Base-by-base conservation (phyloP, 148 eudicot genomes). In the Arbutus unedo region DNA sequence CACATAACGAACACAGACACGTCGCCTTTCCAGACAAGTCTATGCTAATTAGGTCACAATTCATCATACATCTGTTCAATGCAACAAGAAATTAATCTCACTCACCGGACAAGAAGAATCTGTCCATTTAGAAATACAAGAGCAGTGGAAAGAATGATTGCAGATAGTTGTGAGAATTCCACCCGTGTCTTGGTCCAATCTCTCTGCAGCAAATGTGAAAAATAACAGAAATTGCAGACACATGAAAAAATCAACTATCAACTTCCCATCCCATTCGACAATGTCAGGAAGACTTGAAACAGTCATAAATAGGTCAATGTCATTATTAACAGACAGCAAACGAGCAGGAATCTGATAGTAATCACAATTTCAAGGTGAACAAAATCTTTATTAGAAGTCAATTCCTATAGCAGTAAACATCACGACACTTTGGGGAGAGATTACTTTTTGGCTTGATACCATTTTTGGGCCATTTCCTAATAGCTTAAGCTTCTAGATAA, bases 101-200 rank as follows among this genome's bases (percentile, higher is more conserved):
- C 94, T 84, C 72, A 96, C 99, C 47, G 99, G 99, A 82, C 99
- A 96, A 85, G 99, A 96, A 83, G 99, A 96, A 90, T 96, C 99
- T 74, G 95, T 91, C 99, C 99, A 96, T 71, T 89, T 93, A 79
- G 99, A 96, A 81, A 96, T 96, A 84, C 99, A 96, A 15, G 99
- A 93, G 84, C 95, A 96, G 81, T 96, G 99, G 82, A 96, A 96
- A 76, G 99, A 93, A 86, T 96, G 99, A 87, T 96, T 96, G 90
- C 99, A 96, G 81, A 94, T 93, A 21, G 99, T 96, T 79, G 91
- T 96, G 38, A 96, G 95, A 79, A 92, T 92, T 51, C 99, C 99
- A 84, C 91, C 82, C 2, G 87, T 88, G 79, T 96, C 98, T 84
- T 94, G 98, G 90, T 96, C 99, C 87, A 96, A 83, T 84, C 93